These are phyloP conservation scores for Colletotrichum sp. DNA, from an alignment of 2,329 filamentous ascomycete species.

Conservation along the genomic window DNA sequence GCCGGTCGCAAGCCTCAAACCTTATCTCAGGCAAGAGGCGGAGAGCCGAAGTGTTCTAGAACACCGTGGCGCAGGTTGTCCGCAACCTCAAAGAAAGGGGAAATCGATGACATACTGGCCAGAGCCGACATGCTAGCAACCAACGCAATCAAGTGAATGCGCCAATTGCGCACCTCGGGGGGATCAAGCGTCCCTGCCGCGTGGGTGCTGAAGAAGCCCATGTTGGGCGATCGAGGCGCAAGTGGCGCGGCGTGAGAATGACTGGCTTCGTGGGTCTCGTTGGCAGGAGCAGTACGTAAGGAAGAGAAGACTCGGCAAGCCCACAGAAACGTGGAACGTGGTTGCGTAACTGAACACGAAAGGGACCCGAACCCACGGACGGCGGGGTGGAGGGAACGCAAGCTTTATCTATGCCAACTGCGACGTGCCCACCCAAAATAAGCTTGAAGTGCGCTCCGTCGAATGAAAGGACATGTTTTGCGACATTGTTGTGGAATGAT, in stretches of 20 bases:
- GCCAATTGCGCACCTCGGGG: constrained; percentile 30
- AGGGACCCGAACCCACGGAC: not conserved
- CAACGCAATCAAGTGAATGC: constrained; percentile 29
- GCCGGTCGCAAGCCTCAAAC: not conserved
- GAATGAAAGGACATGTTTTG: not conserved
- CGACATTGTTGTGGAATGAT: not conserved
- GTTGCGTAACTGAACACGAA: not conserved
- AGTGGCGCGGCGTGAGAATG: not conserved
- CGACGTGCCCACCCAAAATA: constrained; percentile 5
- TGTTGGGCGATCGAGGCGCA: not conserved
- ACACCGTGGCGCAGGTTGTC: not conserved
- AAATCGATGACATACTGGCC: constrained; percentile 22
- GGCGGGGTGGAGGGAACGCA: not conserved
- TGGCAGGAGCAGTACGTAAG: not conserved
- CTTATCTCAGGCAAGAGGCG: not conserved
- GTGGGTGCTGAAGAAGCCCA: constrained; percentile 31
- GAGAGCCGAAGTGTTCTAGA: not conserved
- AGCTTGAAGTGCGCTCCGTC: constrained; percentile 4
- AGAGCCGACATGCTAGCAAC: constrained; percentile 32
- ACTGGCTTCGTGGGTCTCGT: not conserved
- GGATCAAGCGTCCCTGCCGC: constrained; percentile 28
- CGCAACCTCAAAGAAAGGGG: not conserved
- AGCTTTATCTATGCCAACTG: constrained; percentile 16
- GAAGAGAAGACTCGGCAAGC: not conserved
- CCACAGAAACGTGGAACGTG: not conserved